Base-by-base conservation (phyloP, 2,329 filamentous ascomycete species). In the Simplicillium aogashimaense region DNA sequence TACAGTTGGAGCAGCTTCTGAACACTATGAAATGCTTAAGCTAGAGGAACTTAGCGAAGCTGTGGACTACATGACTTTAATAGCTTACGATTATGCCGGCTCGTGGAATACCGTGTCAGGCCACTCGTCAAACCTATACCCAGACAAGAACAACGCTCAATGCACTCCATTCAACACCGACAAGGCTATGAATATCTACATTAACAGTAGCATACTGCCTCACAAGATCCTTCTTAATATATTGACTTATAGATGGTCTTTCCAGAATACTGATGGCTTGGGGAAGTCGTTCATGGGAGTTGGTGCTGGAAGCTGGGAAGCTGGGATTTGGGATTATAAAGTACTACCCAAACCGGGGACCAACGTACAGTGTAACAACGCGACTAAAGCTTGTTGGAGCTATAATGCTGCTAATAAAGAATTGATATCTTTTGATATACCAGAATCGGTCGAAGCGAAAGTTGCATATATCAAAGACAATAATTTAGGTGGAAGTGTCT, bases 81-180 rank as follows among this genome's bases (percentile, higher is more conserved):
- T 88, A 81, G 77, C 79, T 3, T 89, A 88, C 56, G 83, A 89
- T 61, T 88, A 66, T 56, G 71, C 82, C 5, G 85, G 84, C 14
- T 75, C 73, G 12, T 94, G 83, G 81, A 74, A 78, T 49, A 60
- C 61, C 6, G 56, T 55, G 3, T 65, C 79, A 1, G 83, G 78
- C 2, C 84, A 92, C 59, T 72, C 81, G 50, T 77, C 85, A 4
- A 92, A 92, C 53, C 55, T 92, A 4, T 83, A 76, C 56, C 56
- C 68, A 3, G 78, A 72, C 35, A 51, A 56, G 1, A 49, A 60
- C 5, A 74, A 78, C 52, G 71, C 78, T 0, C 49, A 57, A 5
- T 65, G 71, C 17, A 90, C 86, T 0, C 82, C 82, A 0, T 90
- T 80, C 66, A 82, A 73, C 54, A 81, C 81, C 3, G 67, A 82